These are phyloP conservation scores for Cyathus striatus DNA, from an alignment of 768 basidiomycete genomes.

Conservation along the genomic window DNA sequence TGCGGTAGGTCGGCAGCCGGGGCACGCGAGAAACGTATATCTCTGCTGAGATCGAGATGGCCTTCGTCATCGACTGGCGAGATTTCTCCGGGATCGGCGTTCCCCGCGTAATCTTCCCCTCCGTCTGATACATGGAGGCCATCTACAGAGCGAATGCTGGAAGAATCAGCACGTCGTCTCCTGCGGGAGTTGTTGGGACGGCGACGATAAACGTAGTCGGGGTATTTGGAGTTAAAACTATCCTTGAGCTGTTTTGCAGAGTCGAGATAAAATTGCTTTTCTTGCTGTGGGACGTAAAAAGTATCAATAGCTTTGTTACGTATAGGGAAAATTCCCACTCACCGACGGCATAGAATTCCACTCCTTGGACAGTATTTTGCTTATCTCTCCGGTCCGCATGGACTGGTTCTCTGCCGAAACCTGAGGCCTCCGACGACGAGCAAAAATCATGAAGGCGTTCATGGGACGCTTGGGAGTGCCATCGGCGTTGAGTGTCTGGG, in stretches of 20 bases:
- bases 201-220: conserved; percentile 86
- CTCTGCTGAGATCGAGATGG: no score
- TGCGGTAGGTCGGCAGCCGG: conserved; percentile 21
- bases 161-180: conserved; percentile 34
- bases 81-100: conserved; percentile 27
- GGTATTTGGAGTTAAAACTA: conserved; percentile 79
- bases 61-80: conserved; percentile 32
- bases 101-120: conserved; percentile 22
- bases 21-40: conserved; percentile 18
- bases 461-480: conserved; percentile 88
- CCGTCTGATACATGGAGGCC: conserved; percentile 19
- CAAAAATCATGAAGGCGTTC: conserved; percentile 95
- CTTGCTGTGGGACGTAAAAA: conserved; percentile 36
- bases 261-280: conserved; percentile 86
- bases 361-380: conserved; percentile 82
- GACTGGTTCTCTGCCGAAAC: conserved; percentile 84
- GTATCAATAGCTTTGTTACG: no score
- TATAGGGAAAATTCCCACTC: no score
- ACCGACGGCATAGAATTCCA: conserved; percentile 81
- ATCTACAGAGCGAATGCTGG: conserved; percentile 21
- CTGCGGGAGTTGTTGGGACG: conserved; percentile 85
- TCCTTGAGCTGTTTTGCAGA: conserved; percentile 85
- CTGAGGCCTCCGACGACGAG: conserved; percentile 75
- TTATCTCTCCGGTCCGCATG: conserved; percentile 87
- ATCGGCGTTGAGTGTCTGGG: conserved; percentile 79